Percentiles rank a stretch among this genome's conserved stretches.
Evolutionary conservation across 2,329 filamentous ascomycete genomes (phyloP).

Genomic region (Trichoderma simmonsii): DNA sequence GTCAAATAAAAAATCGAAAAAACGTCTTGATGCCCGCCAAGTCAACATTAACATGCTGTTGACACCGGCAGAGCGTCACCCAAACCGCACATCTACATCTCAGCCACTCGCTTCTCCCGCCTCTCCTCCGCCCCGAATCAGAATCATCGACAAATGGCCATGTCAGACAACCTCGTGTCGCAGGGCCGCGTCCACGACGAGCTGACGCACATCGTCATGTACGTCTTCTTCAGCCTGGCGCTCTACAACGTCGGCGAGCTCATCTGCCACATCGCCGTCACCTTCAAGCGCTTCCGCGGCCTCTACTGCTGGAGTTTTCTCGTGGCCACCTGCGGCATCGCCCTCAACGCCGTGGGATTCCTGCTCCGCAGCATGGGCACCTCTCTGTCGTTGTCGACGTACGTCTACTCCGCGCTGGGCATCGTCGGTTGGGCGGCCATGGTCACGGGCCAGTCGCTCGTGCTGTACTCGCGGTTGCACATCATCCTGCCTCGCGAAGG

Average conservation of each 20-base stretch:
- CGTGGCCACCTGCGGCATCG: constrained; percentile 32
- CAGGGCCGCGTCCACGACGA: background rate
- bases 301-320: constrained; percentile 42
- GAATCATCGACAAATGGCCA: background rate
- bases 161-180: background rate
- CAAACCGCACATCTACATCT: background rate
- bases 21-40: background rate
- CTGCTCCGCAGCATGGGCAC: constrained; percentile 2
- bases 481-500: constrained; percentile 51
- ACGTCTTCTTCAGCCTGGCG: constrained; percentile 19
- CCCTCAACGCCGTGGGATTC: constrained; percentile 30
- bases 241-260: constrained; percentile 21
- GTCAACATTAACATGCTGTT: constrained; percentile 8
- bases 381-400: constrained; percentile 26
- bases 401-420: constrained; percentile 10
- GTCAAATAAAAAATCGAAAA: background rate
- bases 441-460: constrained; percentile 58
- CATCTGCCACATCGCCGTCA: constrained; percentile 45
- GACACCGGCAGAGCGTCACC: background rate
- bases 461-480: constrained; percentile 61
- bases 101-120: background rate
- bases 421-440: constrained; percentile 38
- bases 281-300: constrained; percentile 36
- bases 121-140: background rate
- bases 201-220: constrained; percentile 14